Conservation (phyloP, 352 stramenopile genomes). For the Elongisporangium undulatum region DNA sequence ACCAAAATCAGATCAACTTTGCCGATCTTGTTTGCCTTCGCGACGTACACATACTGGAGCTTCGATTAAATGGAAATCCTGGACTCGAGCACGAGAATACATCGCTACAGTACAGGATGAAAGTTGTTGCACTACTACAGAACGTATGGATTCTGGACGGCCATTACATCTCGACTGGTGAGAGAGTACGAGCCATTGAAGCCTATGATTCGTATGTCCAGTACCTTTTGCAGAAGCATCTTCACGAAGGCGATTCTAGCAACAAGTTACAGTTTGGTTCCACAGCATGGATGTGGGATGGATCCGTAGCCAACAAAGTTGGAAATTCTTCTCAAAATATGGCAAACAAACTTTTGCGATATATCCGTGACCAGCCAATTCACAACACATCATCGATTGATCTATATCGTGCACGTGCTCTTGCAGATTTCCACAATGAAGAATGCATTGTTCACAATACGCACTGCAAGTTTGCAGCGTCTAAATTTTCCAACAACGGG, state of each 20-base stretch:
- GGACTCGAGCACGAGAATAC: slow-evolving; percentile 16
- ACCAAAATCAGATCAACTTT: slow-evolving; percentile 41
- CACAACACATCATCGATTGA: slow-evolving; percentile 16
- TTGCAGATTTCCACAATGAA: slow-evolving; percentile 43
- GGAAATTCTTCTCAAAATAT: slow-evolving; percentile 13
- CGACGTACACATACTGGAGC: slow-evolving; percentile 50
- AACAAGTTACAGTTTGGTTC: slow-evolving; percentile 27
- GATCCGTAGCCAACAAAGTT: slow-evolving; percentile 1
- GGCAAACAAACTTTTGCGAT: slow-evolving; percentile 8
- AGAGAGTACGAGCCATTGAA: slow-evolving; percentile 36
- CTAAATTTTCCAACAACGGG: slow-evolving; percentile 23
- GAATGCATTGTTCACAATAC: slow-evolving; percentile 42
- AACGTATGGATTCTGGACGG: slow-evolving; percentile 58
- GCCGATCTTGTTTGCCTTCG: slow-evolving; percentile 49
- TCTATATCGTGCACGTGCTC: slow-evolving; percentile 26
- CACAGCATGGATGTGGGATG: slow-evolving; percentile 27
- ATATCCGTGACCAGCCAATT: neutral
- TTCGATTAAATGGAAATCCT: slow-evolving; percentile 36
- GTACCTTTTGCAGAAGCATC: slow-evolving; percentile 10
- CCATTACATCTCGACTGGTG: slow-evolving; percentile 40
- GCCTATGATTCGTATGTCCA: slow-evolving; percentile 31
- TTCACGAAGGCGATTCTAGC: neutral
- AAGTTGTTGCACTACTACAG: slow-evolving; percentile 41
- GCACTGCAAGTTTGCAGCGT: slow-evolving; percentile 36
- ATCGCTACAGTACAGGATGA: slow-evolving; percentile 29